A percentile compares a stretch with the other conserved stretches of the same genome.
These are phyloP conservation scores for Capronia coronata DNA, from an alignment of 2,329 filamentous ascomycete genomes.

Conservation along the genomic window DNA sequence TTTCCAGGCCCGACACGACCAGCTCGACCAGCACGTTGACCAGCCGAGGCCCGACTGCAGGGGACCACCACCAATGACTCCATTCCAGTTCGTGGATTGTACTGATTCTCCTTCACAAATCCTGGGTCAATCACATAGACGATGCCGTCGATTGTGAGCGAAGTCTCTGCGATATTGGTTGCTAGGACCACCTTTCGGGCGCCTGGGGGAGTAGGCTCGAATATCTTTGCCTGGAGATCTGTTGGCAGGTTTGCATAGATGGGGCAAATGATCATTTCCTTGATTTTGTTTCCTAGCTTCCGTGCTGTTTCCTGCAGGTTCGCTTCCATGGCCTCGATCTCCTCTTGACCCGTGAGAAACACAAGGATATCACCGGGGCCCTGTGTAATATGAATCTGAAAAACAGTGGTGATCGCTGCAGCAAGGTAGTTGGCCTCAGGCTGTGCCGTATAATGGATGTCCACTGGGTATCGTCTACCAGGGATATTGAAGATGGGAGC, in stretches of 20 bases:
- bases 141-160: slow-evolving; percentile 90
- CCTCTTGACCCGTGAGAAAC: slow-evolving; percentile 91
- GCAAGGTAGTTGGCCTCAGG: slow-evolving; percentile 92
- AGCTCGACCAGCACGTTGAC: slow-evolving; percentile 86
- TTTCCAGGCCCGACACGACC: slow-evolving; percentile 88
- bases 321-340: slow-evolving; percentile 82
- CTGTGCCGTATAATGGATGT: slow-evolving; percentile 82
- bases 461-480: slow-evolving; percentile 79
- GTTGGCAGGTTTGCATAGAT: slow-evolving; percentile 92
- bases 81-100: slow-evolving; percentile 87
- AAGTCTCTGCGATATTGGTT: slow-evolving; percentile 96
- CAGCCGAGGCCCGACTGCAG: slow-evolving; percentile 83
- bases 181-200: slow-evolving; percentile 87
- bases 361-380: slow-evolving; percentile 82
- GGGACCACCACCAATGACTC: slow-evolving; percentile 85
- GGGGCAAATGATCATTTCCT: slow-evolving; percentile 82
- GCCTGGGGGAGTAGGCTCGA: slow-evolving; percentile 80
- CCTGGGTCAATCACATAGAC: slow-evolving; percentile 94
- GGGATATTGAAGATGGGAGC: slow-evolving; percentile 93
- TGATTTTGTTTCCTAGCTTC: slow-evolving; percentile 77
- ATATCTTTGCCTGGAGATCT: slow-evolving; percentile 86
- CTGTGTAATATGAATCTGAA: slow-evolving; percentile 88
- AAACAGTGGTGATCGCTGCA: slow-evolving; percentile 85
- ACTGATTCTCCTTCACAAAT: slow-evolving; percentile 91
- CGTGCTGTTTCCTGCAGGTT: slow-evolving; percentile 77